These are phyloP conservation scores for Calonectria pseudoturangicola DNA, from an alignment of 2,329 filamentous ascomycete species.

Conservation along the genomic window DNA sequence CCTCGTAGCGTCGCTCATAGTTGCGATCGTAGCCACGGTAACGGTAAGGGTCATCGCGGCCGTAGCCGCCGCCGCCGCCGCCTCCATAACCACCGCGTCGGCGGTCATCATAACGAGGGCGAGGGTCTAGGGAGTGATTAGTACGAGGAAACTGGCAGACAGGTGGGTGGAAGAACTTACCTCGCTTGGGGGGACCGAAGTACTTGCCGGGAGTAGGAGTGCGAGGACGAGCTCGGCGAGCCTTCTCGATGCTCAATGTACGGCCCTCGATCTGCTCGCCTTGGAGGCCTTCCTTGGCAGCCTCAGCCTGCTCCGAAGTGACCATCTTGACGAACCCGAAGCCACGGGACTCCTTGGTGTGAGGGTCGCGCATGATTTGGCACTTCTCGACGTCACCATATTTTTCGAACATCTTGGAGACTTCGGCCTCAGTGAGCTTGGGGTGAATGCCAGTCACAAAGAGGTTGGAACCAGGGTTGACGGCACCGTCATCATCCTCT, in stretches of 20 bases:
- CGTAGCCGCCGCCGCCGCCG: constrained; percentile 65
- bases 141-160: constrained; percentile 8
- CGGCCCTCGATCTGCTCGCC: constrained; percentile 96
- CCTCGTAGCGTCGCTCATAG: constrained; percentile 68
- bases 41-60: constrained; percentile 75
- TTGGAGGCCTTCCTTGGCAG: constrained; percentile 96
- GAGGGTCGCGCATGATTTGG: constrained; percentile 99
- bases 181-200: constrained; percentile 98
- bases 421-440: constrained; percentile 90
- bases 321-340: constrained; percentile 99
- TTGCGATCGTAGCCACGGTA: constrained; percentile 68
- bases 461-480: constrained; percentile 97
- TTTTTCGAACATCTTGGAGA: constrained; percentile 97
- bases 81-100: constrained; percentile 76
- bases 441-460: constrained; percentile 99
- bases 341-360: constrained; percentile 98
- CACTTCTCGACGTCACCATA: constrained; percentile 99
- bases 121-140: constrained; percentile 58
- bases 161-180: constrained; percentile 70
- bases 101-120: constrained; percentile 75
- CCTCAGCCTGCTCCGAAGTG: constrained; percentile 94
- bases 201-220: constrained; percentile 99
- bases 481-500: constrained; percentile 84
- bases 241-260: constrained; percentile 98
- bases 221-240: constrained; percentile 93